phyloP scores from a whole-genome alignment of 305 asterid genomes.

The Fraxinus albicans region DNA sequence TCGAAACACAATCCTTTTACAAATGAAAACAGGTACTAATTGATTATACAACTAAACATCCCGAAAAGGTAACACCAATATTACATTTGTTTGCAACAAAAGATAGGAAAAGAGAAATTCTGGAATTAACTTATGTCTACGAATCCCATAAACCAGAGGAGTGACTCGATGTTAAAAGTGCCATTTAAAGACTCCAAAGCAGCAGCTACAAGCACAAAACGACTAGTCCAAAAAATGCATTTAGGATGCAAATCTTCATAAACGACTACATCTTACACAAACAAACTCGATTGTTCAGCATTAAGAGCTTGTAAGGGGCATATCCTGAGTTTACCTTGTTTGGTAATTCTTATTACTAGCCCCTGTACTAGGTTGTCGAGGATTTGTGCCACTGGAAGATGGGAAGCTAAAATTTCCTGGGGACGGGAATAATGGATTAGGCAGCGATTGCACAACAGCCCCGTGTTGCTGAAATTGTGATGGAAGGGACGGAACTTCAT shows the following conservation, averaged over 20 bases:
- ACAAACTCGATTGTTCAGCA: neutral
- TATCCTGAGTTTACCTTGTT: conserved; percentile 16
- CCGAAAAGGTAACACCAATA: neutral
- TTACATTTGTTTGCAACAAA: neutral
- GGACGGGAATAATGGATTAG: conserved; percentile 24
- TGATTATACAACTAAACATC: conserved; percentile 5
- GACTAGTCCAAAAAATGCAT: conserved; percentile 19
- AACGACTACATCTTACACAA: neutral
- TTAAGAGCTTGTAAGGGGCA: neutral
- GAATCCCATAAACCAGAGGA: neutral
- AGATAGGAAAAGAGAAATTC: neutral
- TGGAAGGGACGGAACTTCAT: conserved; percentile 26
- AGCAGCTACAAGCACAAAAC: conserved; percentile 7
- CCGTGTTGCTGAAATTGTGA: conserved; percentile 28
- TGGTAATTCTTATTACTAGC: conserved; percentile 38
- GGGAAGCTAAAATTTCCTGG: conserved; percentile 31
- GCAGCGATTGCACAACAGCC: conserved; percentile 26
- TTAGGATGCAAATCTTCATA: neutral
- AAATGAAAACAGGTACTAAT: neutral
- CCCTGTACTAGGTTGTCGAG: conserved; percentile 35
- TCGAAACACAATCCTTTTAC: neutral
- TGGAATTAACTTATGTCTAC: neutral
- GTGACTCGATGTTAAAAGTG: neutral
- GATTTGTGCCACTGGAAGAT: conserved; percentile 25
- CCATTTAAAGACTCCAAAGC: neutral